phyloP scores from a whole-genome alignment of 2,329 filamentous ascomycete genomes.

The Paecilomyces formosus region DNA sequence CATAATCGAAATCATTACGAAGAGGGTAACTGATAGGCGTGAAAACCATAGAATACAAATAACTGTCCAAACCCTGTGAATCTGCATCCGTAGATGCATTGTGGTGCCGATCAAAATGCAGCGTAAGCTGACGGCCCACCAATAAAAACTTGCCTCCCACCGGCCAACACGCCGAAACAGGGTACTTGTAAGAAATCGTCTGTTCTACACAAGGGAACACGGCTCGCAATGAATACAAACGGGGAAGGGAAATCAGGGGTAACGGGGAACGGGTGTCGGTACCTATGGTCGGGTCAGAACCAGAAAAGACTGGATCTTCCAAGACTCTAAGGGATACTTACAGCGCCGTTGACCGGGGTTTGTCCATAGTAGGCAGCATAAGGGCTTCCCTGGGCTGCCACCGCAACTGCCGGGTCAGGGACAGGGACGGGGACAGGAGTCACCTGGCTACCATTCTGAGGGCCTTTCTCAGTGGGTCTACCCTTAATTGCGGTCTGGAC shows the following conservation, averaged over 20 bases:
- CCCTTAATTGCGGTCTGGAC: constrained; percentile 27
- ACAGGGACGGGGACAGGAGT: constrained; percentile 4
- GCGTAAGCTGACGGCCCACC: background rate
- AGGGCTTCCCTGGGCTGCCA: background rate
- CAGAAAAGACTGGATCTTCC: background rate
- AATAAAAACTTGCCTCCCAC: background rate
- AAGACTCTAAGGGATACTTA: background rate
- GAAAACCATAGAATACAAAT: background rate
- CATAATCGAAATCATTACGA: background rate
- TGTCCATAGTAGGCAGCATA: constrained; percentile 10
- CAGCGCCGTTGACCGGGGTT: constrained; percentile 1
- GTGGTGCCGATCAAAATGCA: background rate
- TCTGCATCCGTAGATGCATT: background rate
- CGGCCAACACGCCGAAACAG: background rate
- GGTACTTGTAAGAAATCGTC: background rate
- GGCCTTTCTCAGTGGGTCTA: constrained; percentile 16
- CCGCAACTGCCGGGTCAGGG: constrained; percentile 7
- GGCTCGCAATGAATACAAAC: background rate
- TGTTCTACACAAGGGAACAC: background rate
- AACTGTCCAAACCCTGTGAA: background rate
- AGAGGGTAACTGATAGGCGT: background rate
- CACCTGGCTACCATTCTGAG: constrained; percentile 12
- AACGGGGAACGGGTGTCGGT: background rate
- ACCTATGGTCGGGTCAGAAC: background rate
- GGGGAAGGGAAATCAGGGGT: background rate